These are phyloP conservation scores for Malus sylvestris DNA, from an alignment of 306 rosid species.

Conservation along the genomic window DNA sequence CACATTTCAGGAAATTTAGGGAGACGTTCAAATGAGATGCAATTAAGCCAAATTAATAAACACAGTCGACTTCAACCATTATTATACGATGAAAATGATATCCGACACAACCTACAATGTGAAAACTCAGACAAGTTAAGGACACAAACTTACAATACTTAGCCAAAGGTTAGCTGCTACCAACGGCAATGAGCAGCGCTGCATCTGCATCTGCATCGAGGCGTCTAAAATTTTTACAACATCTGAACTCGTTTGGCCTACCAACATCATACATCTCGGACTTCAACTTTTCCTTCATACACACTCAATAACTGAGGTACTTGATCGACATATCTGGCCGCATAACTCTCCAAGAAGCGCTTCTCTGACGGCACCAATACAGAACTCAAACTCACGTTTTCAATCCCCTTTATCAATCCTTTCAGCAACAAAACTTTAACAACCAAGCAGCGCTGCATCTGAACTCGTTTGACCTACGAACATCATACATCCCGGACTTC, in stretches of 20 bases:
- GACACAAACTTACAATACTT: no score
- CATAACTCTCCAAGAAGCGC: conserved; percentile 18
- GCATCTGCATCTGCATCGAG: no score
- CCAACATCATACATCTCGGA: background rate
- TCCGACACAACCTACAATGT: no score
- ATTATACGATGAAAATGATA: no score
- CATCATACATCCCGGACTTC: background rate
- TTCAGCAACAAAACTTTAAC: conserved; percentile 9
- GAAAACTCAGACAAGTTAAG: no score
- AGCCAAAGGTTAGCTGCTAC: no score
- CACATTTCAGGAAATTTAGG: no score
- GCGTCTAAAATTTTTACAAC: background rate
- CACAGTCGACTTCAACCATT: no score
- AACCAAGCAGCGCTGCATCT: background rate
- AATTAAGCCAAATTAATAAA: no score
- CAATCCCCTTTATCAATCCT: conserved; percentile 7
- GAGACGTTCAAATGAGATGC: no score
- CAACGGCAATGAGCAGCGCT: no score
- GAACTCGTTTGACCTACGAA: background rate
- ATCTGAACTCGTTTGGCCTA: background rate
- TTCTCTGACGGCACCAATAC: background rate
- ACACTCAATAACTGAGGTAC: conserved; percentile 7
- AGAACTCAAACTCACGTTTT: background rate
- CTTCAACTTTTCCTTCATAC: conserved; percentile 6
- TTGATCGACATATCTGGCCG: background rate